Conservation (phyloP, 768 basidiomycete species). For the Amanita pseudoporphyria region DNA sequence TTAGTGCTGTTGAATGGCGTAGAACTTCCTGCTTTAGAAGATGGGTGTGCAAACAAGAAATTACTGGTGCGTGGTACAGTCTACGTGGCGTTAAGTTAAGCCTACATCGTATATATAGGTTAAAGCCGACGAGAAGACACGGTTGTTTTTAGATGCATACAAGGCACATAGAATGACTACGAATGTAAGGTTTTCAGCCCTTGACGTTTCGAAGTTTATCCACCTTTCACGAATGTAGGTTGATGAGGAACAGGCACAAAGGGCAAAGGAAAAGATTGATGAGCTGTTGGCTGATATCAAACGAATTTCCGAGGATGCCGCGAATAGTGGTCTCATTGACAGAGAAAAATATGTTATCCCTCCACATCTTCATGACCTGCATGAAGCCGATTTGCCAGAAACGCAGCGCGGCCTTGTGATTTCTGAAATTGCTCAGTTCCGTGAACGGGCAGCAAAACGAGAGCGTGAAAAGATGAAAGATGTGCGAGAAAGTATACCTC, state of each 20-base stretch:
- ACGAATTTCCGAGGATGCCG: constrained; percentile 62
- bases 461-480: constrained; percentile 86
- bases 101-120: constrained; percentile 47
- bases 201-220: background rate
- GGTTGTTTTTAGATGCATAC: constrained; percentile 80
- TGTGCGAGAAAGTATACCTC: constrained; percentile 48
- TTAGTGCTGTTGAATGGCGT: constrained; percentile 38
- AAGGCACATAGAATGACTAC: constrained; percentile 68
- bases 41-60: constrained; percentile 43
- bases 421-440: constrained; percentile 92
- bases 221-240: constrained; percentile 30
- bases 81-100: constrained; percentile 29
- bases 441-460: constrained; percentile 86
- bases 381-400: constrained; percentile 95
- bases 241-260: constrained; percentile 56
- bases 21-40: constrained; percentile 44
- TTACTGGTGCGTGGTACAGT: constrained; percentile 47
- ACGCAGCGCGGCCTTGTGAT: constrained; percentile 87
- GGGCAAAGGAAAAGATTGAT: constrained; percentile 56
- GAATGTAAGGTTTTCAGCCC: constrained; percentile 46
- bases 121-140: constrained; percentile 95
- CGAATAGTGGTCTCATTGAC: constrained; percentile 64
- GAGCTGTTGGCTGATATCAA: constrained; percentile 64
- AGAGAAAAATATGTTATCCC: constrained; percentile 88
- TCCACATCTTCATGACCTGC: constrained; percentile 93